Evolutionary conservation across 139 green algal species (phyloP).

Genomic region (Volvox africanus): DNA sequence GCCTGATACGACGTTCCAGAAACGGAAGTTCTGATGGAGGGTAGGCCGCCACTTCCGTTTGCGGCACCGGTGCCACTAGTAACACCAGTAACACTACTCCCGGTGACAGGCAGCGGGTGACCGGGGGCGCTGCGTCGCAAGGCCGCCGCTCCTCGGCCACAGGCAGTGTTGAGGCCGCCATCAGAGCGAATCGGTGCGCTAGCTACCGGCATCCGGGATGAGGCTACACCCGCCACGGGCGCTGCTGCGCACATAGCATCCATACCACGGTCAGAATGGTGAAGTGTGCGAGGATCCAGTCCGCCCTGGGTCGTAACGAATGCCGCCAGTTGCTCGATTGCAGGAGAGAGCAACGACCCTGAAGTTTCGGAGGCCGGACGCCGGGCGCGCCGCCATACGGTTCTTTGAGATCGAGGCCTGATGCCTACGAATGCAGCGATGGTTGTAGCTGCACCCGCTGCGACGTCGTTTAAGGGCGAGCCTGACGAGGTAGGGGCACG

Average conservation of each 20-base stretch:
- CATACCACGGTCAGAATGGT: not conserved
- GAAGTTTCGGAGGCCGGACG: not conserved
- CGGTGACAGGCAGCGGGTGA: not conserved
- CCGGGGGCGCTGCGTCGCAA: conserved; percentile 17
- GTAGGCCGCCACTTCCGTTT: not conserved
- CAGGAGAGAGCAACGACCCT: not conserved
- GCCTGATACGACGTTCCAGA: not conserved
- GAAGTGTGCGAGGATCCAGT: not conserved
- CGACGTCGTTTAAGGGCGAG: not conserved
- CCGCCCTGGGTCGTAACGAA: not conserved
- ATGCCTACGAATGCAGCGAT: not conserved
- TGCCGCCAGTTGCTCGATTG: conserved; percentile 31
- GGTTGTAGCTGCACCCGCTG: not conserved
- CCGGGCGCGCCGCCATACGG: not conserved
- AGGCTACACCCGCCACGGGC: not conserved
- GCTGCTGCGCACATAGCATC: not conserved
- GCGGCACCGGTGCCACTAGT: not conserved
- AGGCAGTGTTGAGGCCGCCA: not conserved
- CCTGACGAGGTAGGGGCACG: not conserved
- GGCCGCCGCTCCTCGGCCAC: not conserved
- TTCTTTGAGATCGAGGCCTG: not conserved
- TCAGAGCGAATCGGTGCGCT: not conserved
- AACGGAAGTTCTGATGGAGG: not conserved
- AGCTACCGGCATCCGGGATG: not conserved
- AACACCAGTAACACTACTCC: not conserved